Percentiles rank a stretch among this genome's conserved stretches.
phyloP scores from a whole-genome alignment of 805 yeast genomes.

The Metschnikowia henanensis region DNA sequence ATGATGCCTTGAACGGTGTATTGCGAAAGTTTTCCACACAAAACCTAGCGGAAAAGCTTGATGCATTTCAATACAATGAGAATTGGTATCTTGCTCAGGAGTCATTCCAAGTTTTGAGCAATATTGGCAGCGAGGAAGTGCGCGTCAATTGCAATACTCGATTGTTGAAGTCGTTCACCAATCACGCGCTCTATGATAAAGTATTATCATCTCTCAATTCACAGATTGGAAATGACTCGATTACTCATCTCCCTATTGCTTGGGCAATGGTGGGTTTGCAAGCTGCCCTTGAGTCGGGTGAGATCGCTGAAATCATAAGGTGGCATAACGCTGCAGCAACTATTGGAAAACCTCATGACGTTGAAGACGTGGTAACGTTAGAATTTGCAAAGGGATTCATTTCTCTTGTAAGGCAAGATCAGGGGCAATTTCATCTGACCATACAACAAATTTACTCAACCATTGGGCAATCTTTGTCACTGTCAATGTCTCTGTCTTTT shows the following conservation, averaged over 20 bases:
- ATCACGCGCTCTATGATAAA: slow-evolving; percentile 74
- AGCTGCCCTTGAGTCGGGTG: slow-evolving; percentile 69
- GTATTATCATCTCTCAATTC: slow-evolving; percentile 52
- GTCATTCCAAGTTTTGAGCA: slow-evolving; percentile 69
- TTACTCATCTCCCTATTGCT: slow-evolving; percentile 41
- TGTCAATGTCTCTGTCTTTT: slow-evolving; percentile 37
- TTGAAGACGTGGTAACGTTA: slow-evolving; percentile 57
- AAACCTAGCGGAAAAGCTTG: slow-evolving; percentile 70
- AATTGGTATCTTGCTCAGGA: slow-evolving; percentile 88
- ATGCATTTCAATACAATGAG: slow-evolving; percentile 80
- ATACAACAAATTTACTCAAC: slow-evolving; percentile 52
- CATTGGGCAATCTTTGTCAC: slow-evolving; percentile 58
- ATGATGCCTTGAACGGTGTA: slow-evolving; percentile 88
- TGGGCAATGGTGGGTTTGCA: slow-evolving; percentile 72
- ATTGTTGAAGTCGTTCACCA: slow-evolving; percentile 66
- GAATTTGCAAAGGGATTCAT: slow-evolving; percentile 65
- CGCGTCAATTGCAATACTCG: slow-evolving; percentile 48
- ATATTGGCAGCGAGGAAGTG: slow-evolving; percentile 27
- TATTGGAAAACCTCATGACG: slow-evolving; percentile 39
- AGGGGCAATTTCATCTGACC: slow-evolving; percentile 34
- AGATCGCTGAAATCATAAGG: slow-evolving; percentile 44
- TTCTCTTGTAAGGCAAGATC: slow-evolving; percentile 38
- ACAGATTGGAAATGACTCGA: slow-evolving; percentile 21
- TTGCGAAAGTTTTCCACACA: slow-evolving; percentile 69
- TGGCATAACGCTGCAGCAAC: slow-evolving; percentile 62